phyloP scores from a whole-genome alignment of 2,329 filamentous ascomycete genomes.

The Rugonectria rugulosa region DNA sequence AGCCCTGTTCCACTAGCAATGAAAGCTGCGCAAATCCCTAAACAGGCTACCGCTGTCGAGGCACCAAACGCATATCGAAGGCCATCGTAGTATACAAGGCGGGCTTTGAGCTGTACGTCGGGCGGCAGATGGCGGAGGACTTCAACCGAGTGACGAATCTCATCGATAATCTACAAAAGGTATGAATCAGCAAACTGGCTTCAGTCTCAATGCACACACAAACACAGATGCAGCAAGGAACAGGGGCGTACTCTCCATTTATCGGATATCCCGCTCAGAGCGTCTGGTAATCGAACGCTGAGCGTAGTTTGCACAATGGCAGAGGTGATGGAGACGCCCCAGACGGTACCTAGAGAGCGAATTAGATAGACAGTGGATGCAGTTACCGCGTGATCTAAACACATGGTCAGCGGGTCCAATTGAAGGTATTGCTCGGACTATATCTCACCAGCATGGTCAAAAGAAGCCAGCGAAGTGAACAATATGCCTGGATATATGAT shows the following conservation, averaged over 20 bases:
- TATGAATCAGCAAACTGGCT: conserved; percentile 26
- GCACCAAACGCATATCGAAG: conserved; percentile 63
- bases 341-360: conserved; percentile 68
- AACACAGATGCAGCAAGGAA: conserved; percentile 27
- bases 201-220: background rate
- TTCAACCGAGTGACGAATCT: conserved; percentile 68
- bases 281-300: conserved; percentile 59
- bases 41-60: conserved; percentile 58
- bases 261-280: conserved; percentile 61
- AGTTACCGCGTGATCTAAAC: conserved; percentile 66
- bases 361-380: conserved; percentile 70
- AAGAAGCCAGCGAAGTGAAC: conserved; percentile 69
- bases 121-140: conserved; percentile 61
- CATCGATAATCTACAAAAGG: conserved; percentile 61
- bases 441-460: conserved; percentile 64
- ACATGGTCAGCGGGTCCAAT: background rate
- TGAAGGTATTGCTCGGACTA: background rate
- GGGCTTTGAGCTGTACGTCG: conserved; percentile 63
- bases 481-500: conserved; percentile 65
- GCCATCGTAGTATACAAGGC: conserved; percentile 67
- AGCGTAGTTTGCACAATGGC: conserved; percentile 70
- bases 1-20: conserved; percentile 41
- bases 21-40: conserved; percentile 49
- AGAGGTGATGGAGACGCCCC: conserved; percentile 69
- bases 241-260: conserved; percentile 61